Conservation (phyloP, 352 stramenopile genomes). For the Pythium insidiosum region DNA sequence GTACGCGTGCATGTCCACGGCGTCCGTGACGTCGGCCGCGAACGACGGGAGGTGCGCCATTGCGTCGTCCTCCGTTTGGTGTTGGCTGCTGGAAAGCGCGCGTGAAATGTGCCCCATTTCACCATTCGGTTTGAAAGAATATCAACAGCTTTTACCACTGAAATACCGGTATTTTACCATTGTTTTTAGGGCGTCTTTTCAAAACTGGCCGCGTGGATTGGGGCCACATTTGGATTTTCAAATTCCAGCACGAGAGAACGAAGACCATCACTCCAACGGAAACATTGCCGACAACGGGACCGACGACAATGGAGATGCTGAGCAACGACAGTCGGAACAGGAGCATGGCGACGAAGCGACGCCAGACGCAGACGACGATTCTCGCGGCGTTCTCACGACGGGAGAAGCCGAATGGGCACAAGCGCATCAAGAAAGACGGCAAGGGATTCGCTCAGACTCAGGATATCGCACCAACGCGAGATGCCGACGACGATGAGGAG, state of each 20-base stretch:
- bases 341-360: constrained; percentile 17
- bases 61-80: constrained; percentile 2
- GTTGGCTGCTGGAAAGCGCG: no score
- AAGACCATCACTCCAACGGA: no score
- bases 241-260: no score
- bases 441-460: neutral
- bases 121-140: no score
- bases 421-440: constrained; percentile 9
- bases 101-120: constrained; percentile 5
- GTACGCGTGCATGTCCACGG: constrained; percentile 36
- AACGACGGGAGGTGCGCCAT: constrained; percentile 26
- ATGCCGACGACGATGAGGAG: neutral
- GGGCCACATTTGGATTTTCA: no score
- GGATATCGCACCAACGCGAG: neutral
- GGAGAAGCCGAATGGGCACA: constrained; percentile 21
- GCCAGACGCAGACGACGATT: constrained; percentile 19
- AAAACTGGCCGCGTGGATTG: no score
- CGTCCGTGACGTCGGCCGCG: constrained; percentile 23
- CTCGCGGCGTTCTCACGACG: constrained; percentile 16
- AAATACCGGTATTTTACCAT: no score
- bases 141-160: no score
- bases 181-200: no score
- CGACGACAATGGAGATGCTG: neutral
- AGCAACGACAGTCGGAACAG: no score
- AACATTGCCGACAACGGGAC: no score